Base-by-base conservation (phyloP, 768 basidiomycete species). In the Xerocomus brunneocitrinus region DNA sequence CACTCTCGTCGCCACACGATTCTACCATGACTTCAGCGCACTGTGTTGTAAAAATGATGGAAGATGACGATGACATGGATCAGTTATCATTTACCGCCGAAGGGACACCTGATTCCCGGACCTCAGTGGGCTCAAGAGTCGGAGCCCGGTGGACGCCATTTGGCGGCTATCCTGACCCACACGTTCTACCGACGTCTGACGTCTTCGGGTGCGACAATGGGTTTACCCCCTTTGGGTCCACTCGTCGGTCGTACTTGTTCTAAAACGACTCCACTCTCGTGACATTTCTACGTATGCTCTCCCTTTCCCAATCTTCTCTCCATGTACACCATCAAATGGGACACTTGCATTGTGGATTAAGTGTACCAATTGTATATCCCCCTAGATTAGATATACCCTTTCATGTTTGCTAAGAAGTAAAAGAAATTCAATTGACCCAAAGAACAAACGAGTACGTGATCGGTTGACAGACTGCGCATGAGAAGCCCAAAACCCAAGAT, bases 71-170 rank as follows among this genome's bases (percentile, higher is more conserved):
- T 16, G 80, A 83, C 39, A 59, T 79, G 32, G 79, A 81, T 50
- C 80, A 76, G 25, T 82, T 83, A 64, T 72, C 68, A 39, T 82
- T 80, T 63, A 71, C 72, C 36, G 70, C 58, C 4, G 62, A 65
- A 16, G 50, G 54, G 8, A 39, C 57, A 45, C 45, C 58, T 3
- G 54, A 54, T 19, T 48, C 64, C 1, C 57, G 48, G 27, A 58
- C 45, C 24, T 47, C 66, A n/a, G 42, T 56, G 27, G 56, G 56
- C 0, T 45, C 65, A 3, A 55, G 53, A 3, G 36, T 53, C 16
- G 53, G 40, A n/a, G 22, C 54, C 30, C 56, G 47, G 5, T 69
- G 68, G 70, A 45, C 68, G 8, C 49, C 73, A 13, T 76, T 77
- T 16, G 48, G 62, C 61, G 50, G 70, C 63, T 66, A 64, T 52